Conservation (phyloP, 2,329 filamentous ascomycete genomes). For the Calonectria fujianensis region DNA sequence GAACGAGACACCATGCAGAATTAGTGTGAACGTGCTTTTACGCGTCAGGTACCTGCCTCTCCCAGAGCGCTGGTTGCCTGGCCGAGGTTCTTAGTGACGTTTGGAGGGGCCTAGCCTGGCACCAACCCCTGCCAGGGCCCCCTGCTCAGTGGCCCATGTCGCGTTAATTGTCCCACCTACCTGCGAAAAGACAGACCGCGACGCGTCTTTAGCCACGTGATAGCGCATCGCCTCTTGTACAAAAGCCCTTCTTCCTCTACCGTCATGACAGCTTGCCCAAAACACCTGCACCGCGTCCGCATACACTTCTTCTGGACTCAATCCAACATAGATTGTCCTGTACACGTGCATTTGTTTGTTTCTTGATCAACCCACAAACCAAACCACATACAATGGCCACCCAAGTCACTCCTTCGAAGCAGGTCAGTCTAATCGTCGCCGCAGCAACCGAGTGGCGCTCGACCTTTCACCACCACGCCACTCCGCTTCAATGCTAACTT, state of each 20-base stretch:
- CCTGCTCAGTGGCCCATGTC: conserved; percentile 47
- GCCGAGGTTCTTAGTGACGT: conserved; percentile 43
- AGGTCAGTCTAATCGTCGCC: conserved; percentile 66
- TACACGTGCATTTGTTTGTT: conserved; percentile 40
- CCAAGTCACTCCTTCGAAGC: conserved; percentile 78
- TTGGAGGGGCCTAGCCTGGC: conserved; percentile 43
- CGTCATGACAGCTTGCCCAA: conserved; percentile 42
- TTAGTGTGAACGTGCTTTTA: conserved; percentile 49
- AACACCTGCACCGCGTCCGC: conserved; percentile 57
- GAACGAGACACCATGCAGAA: conserved; percentile 24
- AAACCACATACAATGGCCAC: conserved; percentile 78
- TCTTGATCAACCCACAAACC: conserved; percentile 34
- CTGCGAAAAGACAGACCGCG: conserved; percentile 56
- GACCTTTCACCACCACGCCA: conserved; percentile 29
- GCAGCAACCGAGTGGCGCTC: conserved; percentile 26
- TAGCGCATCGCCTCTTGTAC: conserved; percentile 59
- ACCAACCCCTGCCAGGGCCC: conserved; percentile 39
- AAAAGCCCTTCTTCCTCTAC: conserved; percentile 61
- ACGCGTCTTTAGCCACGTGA: conserved; percentile 64
- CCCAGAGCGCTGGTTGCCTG: conserved; percentile 50
- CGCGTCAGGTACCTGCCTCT: conserved; percentile 45
- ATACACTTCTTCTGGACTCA: conserved; percentile 42
- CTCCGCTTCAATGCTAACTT: conserved; percentile 57
- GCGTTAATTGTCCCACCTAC: conserved; percentile 53
- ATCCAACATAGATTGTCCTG: conserved; percentile 49